These are phyloP conservation scores for Penicillium argentinense DNA, from an alignment of 495 filamentous ascomycete genomes.

Conservation along the genomic window DNA sequence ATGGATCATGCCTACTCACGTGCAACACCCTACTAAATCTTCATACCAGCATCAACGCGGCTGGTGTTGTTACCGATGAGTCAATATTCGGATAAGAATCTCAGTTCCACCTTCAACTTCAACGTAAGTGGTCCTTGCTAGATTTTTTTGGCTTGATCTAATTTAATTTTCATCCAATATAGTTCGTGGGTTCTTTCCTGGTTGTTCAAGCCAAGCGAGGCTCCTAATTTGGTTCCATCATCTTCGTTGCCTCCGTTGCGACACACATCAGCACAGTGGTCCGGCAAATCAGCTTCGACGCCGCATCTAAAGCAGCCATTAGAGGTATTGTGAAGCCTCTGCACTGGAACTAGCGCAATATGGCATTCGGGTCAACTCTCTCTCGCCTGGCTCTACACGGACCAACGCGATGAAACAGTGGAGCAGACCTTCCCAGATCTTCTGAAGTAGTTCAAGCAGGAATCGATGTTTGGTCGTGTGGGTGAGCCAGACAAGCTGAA, in stretches of 20 bases:
- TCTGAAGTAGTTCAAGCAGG: slow-evolving; percentile 9
- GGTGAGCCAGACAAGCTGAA: slow-evolving; percentile 4
- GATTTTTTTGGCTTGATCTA: too few species aligned
- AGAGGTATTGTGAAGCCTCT: slow-evolving; percentile 50
- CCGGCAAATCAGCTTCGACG: slow-evolving; percentile 31
- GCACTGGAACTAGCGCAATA: slow-evolving; percentile 48
- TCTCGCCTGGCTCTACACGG: slow-evolving; percentile 39
- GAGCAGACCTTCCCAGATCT: slow-evolving; percentile 3
- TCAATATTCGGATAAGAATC: slow-evolving; percentile 8
- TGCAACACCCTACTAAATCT: too few species aligned
- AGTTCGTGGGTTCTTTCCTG: slow-evolving; percentile 16
- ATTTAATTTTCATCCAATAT: too few species aligned
- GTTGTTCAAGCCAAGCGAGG: slow-evolving; percentile 12
- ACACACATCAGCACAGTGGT: slow-evolving; percentile 8
- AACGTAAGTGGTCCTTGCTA: too few species aligned
- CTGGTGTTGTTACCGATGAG: slow-evolving; percentile 18
- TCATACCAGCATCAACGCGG: slow-evolving; percentile 21
- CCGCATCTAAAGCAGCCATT: slow-evolving; percentile 47
- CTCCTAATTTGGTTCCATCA: slow-evolving; percentile 8
- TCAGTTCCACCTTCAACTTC: slow-evolving; percentile 11
- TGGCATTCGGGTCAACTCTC: slow-evolving; percentile 46
- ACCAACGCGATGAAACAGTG: slow-evolving; percentile 6
- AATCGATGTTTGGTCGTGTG: slow-evolving; percentile 7
- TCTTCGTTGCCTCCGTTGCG: slow-evolving; percentile 22
- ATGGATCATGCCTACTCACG: too few species aligned